phyloP scores from a whole-genome alignment of 176 grass and related monocot species.

The Leersia perrieri region DNA sequence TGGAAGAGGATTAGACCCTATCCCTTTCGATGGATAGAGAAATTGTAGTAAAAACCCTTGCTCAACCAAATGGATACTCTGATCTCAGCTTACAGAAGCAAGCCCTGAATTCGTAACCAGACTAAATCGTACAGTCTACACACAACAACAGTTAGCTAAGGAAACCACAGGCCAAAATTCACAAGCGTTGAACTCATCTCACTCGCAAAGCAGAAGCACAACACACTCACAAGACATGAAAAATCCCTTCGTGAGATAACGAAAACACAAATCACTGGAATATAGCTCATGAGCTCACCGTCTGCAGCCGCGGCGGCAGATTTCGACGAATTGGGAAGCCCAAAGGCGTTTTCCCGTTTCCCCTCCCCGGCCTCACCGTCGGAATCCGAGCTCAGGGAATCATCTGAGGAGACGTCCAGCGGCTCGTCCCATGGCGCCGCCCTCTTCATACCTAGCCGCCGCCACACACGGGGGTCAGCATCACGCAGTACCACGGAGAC shows the following conservation, averaged over 20 bases:
- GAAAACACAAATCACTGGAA: not conserved
- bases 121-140: not conserved
- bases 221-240: not conserved
- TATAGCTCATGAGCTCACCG: constrained; percentile 33
- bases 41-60: not conserved
- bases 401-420: constrained; percentile 40
- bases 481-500: not conserved
- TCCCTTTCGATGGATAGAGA: not conserved
- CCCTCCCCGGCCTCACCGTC: constrained; percentile 30
- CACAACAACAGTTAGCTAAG: not conserved
- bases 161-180: not conserved
- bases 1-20: not conserved
- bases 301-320: constrained; percentile 14
- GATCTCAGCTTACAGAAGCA: not conserved
- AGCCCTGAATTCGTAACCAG: not conserved
- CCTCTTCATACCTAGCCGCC: constrained; percentile 68
- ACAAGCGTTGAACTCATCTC: not conserved
- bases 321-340: constrained; percentile 42
- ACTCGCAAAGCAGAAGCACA: not conserved
- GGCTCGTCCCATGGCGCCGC: constrained; percentile 51
- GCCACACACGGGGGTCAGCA: not conserved
- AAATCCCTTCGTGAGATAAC: not conserved
- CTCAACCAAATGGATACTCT: not conserved
- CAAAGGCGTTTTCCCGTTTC: constrained; percentile 32
- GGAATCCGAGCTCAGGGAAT: constrained; percentile 59